phyloP scores from a whole-genome alignment of 2,329 filamentous ascomycete genomes.

The Corinectria fuckeliana region DNA sequence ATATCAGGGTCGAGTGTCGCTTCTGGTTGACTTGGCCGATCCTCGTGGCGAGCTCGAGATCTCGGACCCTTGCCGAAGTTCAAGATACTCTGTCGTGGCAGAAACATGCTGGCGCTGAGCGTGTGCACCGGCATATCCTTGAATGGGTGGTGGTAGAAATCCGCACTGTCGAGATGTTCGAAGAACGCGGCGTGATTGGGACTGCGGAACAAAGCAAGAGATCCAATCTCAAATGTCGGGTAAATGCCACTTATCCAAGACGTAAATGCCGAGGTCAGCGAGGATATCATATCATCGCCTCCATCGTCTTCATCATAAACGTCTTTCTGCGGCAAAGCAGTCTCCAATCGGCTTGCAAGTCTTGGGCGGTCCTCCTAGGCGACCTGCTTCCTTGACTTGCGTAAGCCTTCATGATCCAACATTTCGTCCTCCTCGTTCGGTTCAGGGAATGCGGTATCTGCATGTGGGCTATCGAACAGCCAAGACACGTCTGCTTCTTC shows the following conservation, averaged over 20 bases:
- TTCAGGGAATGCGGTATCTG: neutral
- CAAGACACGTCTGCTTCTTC: slow-evolving; percentile 57
- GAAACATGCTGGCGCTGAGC: slow-evolving; percentile 60
- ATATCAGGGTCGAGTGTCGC: slow-evolving; percentile 36
- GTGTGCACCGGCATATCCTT: slow-evolving; percentile 59
- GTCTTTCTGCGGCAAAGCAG: slow-evolving; percentile 27
- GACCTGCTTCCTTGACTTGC: slow-evolving; percentile 24
- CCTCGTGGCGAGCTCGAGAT: slow-evolving; percentile 8
- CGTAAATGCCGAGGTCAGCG: slow-evolving; percentile 39
- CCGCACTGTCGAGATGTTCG: slow-evolving; percentile 54
- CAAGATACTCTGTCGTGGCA: slow-evolving; percentile 57
- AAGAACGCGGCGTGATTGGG: slow-evolving; percentile 56
- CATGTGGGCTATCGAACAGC: slow-evolving; percentile 45
- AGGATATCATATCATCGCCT: slow-evolving; percentile 28
- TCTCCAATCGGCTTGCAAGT: slow-evolving; percentile 17
- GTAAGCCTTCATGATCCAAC: slow-evolving; percentile 14
- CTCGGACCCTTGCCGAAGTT: slow-evolving; percentile 51
- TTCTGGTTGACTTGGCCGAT: slow-evolving; percentile 32
- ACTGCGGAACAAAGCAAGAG: slow-evolving; percentile 57
- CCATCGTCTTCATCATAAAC: slow-evolving; percentile 17
- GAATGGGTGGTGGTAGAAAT: slow-evolving; percentile 55
- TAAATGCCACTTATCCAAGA: slow-evolving; percentile 49
- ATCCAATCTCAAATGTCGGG: slow-evolving; percentile 62
- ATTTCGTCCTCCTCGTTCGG: slow-evolving; percentile 12
- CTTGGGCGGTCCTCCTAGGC: slow-evolving; percentile 32